phyloP scores from a whole-genome alignment of 768 basidiomycete genomes.

The Amanita molliuscula region DNA sequence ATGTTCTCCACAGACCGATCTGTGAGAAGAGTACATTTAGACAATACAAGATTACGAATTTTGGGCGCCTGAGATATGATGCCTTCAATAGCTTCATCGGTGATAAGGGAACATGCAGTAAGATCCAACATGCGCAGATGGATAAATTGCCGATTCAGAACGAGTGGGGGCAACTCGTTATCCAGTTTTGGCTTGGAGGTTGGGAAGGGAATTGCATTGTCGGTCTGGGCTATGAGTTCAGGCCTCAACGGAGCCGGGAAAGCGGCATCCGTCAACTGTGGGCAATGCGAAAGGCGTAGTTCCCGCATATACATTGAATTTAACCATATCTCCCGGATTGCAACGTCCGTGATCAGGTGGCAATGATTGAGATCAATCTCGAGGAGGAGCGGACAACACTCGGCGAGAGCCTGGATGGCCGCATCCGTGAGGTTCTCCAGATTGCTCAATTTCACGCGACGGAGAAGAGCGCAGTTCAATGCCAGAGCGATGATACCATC shows the following conservation, averaged over 20 bases:
- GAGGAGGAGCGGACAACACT: slow-evolving; percentile 74
- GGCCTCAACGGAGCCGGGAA: slow-evolving; percentile 65
- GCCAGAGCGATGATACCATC: slow-evolving; percentile 70
- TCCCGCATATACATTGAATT: slow-evolving; percentile 81
- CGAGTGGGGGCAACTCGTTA: slow-evolving; percentile 54
- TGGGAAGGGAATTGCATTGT: slow-evolving; percentile 34
- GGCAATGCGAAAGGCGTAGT: slow-evolving; percentile 75
- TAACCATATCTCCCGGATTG: slow-evolving; percentile 78
- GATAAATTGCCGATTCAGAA: slow-evolving; percentile 57
- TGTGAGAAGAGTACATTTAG: slow-evolving; percentile 73
- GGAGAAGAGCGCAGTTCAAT: slow-evolving; percentile 59
- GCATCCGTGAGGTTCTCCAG: slow-evolving; percentile 67
- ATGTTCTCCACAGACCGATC: slow-evolving; percentile 79
- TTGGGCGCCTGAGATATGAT: slow-evolving; percentile 74
- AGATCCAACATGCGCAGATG: slow-evolving; percentile 90
- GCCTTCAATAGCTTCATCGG: slow-evolving; percentile 77
- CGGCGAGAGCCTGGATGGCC: slow-evolving; percentile 67
- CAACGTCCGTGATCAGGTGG: slow-evolving; percentile 61
- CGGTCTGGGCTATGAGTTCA: slow-evolving; percentile 20
- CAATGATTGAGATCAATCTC: slow-evolving; percentile 92
- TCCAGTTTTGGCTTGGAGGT: slow-evolving; percentile 22
- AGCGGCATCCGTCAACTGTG: slow-evolving; percentile 68
- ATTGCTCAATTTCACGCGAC: slow-evolving; percentile 83
- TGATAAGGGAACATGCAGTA: slow-evolving; percentile 72
- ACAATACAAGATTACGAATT: slow-evolving; percentile 78